Evolutionary conservation across 164 flowering plant species (phyloP), one percentile per base, ranked within the genome.

Genomic region (Chimonanthus salicifolius): DNA sequence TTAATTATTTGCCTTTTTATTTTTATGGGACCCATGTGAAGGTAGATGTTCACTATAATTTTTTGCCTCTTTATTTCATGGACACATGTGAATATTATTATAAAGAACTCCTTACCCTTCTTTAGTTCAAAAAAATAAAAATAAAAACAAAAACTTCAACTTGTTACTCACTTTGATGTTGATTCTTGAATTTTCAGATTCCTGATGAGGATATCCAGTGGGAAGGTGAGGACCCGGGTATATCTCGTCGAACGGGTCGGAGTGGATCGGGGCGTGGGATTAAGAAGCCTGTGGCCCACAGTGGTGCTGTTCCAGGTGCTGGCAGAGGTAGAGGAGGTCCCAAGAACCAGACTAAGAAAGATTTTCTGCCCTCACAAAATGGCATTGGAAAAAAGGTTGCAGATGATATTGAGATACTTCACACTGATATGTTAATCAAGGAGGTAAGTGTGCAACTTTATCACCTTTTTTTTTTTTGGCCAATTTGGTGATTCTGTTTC

Each of bases 181-280:
- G 18, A 33, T 33, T 33, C 33, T 33, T 54, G 60, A 54, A 54
- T 54, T 54, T 54, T 1, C 79, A 95, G 99, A 93, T 95, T 70
- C 84, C 97, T 68, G 89, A 94, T 7, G 88, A 90, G 71, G 99
- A 95, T 79, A 89, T 94, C 47, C 82, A 86, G 45, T 94, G 97
- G 98, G 97, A 87, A 75, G 89, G 89, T 62, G 96, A 91, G 76
- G 94, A 91, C 65, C 87, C 92, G n/a, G 88, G 86, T 16, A 72
- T 84, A 21, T 80, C 85, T 70, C 89, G 77, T 74, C 86, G 75
- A 83, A 86, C 84, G 58, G 87, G 88, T 58, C 89, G 83, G 9
- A 83, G 84, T 72, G 95, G 92, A 54, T 79, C 83, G 48, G 94
- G 97, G 8, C 91, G 88, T 78, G 98, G 93, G 47, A 71, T 74